Conservation (phyloP, 306 rosid genomes). For the Vigna mungo region DNA sequence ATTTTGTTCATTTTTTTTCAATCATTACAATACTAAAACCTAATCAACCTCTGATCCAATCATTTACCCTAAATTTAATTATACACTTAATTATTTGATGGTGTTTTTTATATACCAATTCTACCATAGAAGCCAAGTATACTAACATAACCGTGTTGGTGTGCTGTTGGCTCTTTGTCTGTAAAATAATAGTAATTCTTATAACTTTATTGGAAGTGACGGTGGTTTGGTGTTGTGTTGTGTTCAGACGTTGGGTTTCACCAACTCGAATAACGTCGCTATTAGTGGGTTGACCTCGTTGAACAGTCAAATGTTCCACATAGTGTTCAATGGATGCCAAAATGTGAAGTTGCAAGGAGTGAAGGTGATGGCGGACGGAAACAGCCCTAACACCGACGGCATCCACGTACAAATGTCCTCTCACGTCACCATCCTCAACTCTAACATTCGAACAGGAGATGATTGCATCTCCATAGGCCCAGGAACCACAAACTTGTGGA, state of each 20-base stretch:
- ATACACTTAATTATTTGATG: too few relatives aligned
- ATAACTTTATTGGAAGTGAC: neutral
- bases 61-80: too few relatives aligned
- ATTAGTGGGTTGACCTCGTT: conserved; percentile 58
- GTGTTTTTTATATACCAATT: too few relatives aligned
- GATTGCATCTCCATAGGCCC: conserved; percentile 77
- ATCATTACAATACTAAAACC: too few relatives aligned
- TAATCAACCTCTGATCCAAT: too few relatives aligned
- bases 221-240: neutral
- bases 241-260: conserved; percentile 56
- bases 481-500: conserved; percentile 67
- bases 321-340: conserved; percentile 55
- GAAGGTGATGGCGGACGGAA: conserved; percentile 47
- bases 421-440: conserved; percentile 50
- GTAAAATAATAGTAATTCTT: neutral
- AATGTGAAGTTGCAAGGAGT: conserved; percentile 56
- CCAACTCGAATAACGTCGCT: conserved; percentile 55
- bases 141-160: too few relatives aligned
- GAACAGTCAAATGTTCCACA: conserved; percentile 69
- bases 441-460: conserved; percentile 68
- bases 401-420: conserved; percentile 68
- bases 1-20: too few relatives aligned
- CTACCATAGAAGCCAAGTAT: too few relatives aligned
- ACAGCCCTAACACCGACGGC: conserved; percentile 83
- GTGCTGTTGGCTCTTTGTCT: neutral